Conservation (phyloP, 148 eudicot species). For the Polygonum aviculare region DNA sequence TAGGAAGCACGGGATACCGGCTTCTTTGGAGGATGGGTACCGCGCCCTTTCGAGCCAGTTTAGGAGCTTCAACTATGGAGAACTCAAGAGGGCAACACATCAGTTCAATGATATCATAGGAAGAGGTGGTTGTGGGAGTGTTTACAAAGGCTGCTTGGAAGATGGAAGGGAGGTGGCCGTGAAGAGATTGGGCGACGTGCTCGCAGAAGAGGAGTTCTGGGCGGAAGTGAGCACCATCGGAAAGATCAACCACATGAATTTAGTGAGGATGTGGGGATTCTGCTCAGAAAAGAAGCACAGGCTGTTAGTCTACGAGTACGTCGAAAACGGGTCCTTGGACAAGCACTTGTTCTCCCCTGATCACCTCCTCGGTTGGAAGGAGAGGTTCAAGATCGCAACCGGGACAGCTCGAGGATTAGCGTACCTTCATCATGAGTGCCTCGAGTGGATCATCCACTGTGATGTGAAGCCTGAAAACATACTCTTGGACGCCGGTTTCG, state of each 20-base stretch:
- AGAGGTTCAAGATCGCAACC: constrained; percentile 15
- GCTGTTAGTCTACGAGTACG: constrained; percentile 46
- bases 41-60: constrained; percentile 37
- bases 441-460: constrained; percentile 78
- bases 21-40: constrained; percentile 47
- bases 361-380: background rate
- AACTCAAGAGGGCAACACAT: constrained; percentile 25
- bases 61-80: constrained; percentile 43
- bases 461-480: constrained; percentile 25
- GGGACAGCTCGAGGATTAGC: constrained; percentile 67
- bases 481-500: constrained; percentile 29
- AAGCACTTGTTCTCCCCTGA: background rate
- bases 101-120: background rate
- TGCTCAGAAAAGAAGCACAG: constrained; percentile 42
- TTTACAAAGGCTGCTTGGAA: constrained; percentile 18
- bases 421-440: constrained; percentile 69
- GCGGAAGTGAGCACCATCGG: constrained; percentile 64
- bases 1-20: constrained; percentile 27
- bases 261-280: constrained; percentile 17
- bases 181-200: constrained; percentile 37
- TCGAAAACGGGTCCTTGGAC: constrained; percentile 27
- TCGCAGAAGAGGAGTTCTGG: constrained; percentile 53
- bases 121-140: background rate
- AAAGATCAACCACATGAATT: constrained; percentile 53
- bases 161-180: constrained; percentile 26